These are phyloP conservation scores for Salix caprea DNA, from an alignment of 345 rosid species.

Conservation along the genomic window DNA sequence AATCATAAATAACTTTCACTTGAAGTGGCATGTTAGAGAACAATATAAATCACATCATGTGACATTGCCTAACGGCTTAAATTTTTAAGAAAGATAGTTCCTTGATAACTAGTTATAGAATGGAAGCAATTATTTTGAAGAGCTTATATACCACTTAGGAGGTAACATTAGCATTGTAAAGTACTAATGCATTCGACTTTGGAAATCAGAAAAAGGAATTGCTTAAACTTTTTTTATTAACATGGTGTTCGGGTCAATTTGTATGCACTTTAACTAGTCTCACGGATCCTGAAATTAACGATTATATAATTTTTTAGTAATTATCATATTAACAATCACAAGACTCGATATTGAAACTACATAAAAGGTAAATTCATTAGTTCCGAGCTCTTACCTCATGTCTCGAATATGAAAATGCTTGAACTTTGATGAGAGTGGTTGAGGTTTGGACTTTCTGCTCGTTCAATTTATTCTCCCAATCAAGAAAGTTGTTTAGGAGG, in stretches of 20 bases:
- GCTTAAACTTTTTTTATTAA: too few species aligned
- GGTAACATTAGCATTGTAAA: constrained; percentile 11
- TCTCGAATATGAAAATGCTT: too few species aligned
- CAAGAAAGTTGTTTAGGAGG: not conserved
- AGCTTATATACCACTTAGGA: not conserved
- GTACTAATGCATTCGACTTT: not conserved
- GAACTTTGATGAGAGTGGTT: not conserved
- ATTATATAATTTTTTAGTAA: fast-evolving
- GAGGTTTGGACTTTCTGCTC: not conserved
- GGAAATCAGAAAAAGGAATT: not conserved
- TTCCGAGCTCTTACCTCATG: too few species aligned
- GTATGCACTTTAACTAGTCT: too few species aligned
- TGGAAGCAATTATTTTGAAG: not conserved
- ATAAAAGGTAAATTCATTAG: too few species aligned
- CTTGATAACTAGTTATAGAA: too few species aligned
- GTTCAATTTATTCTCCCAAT: not conserved
- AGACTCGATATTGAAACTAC: fast-evolving
- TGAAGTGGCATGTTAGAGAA: too few species aligned
- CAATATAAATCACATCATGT: too few species aligned
- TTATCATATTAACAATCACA: too few species aligned
- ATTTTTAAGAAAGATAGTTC: fast-evolving
- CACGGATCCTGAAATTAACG: fast-evolving
- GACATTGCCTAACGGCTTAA: too few species aligned
- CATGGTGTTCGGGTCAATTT: too few species aligned
- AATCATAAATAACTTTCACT: too few species aligned